Percentiles rank a stretch among this genome's conserved stretches.
Evolutionary conservation across 306 rosid species (phyloP).

Genomic region (Chamaecrista fasciculata): DNA sequence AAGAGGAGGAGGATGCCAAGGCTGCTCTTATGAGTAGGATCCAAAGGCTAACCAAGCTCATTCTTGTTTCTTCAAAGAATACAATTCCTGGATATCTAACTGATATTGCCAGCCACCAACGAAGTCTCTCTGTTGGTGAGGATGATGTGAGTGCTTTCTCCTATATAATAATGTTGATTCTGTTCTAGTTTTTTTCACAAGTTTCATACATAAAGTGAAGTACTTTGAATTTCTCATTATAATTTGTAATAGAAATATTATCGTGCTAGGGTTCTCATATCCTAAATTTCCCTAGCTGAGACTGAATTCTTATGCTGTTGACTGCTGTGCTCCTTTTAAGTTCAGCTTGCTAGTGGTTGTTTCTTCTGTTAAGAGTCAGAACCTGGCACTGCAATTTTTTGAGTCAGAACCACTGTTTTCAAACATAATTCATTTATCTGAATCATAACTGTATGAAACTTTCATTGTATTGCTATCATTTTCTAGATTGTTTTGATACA

Average conservation of each 20-base stretch:
- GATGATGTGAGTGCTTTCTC: conserved; percentile 74
- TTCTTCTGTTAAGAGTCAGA: conserved; percentile 17
- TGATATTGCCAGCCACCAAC: conserved; percentile 78
- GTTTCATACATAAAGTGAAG: conserved; percentile 4
- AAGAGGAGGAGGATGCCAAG: conserved; percentile 99
- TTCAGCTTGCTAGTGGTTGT: conserved; percentile 8
- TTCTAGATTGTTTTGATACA: neutral
- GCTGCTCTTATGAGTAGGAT: conserved; percentile 99
- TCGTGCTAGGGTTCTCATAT: conserved; percentile 1
- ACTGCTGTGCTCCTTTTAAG: conserved; percentile 10
- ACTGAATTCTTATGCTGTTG: neutral
- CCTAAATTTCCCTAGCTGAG: neutral
- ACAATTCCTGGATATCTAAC: conserved; percentile 77
- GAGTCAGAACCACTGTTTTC: neutral
- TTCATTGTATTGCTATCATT: neutral
- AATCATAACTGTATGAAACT: neutral
- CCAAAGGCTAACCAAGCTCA: conserved; percentile 96
- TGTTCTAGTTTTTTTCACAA: neutral
- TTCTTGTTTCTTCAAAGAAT: conserved; percentile 93
- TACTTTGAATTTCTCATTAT: conserved; percentile 3
- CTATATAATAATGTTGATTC: conserved; percentile 11
- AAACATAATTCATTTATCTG: neutral
- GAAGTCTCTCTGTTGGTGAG: conserved; percentile 71
- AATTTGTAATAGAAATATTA: conserved; percentile 9
- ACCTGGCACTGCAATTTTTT: neutral